These are phyloP conservation scores for Hemileccinum rubropunctum DNA, from an alignment of 768 basidiomycete genomes.

Conservation along the genomic window DNA sequence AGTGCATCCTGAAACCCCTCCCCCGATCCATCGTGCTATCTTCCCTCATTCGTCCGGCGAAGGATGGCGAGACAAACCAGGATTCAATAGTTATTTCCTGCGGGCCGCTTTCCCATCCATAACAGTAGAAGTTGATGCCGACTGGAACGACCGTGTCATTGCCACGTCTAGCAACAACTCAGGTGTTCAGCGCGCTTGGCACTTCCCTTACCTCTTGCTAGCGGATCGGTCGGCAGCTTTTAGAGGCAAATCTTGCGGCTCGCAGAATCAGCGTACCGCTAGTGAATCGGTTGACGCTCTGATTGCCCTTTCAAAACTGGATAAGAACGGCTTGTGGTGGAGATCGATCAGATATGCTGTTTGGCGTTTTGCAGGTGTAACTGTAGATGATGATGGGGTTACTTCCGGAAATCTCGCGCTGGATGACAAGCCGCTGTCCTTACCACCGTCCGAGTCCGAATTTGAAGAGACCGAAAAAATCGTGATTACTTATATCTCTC, in stretches of 20 bases:
- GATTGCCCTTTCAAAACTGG: conserved; percentile 34
- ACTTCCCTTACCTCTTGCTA: conserved; percentile 67
- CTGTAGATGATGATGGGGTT: conserved; percentile 33
- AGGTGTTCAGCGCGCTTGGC: conserved; percentile 50
- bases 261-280: conserved; percentile 67
- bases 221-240: conserved; percentile 77
- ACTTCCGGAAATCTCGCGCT: conserved; percentile 5
- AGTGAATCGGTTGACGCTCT: conserved; percentile 63
- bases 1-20: conserved; percentile 36
- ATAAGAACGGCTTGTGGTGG: conserved; percentile 63
- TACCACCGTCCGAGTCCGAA: conserved; percentile 15
- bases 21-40: conserved; percentile 64
- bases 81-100: conserved; percentile 76
- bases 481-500: conserved; percentile 70
- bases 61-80: conserved; percentile 74
- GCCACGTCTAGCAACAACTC: conserved; percentile 26
- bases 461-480: conserved; percentile 46
- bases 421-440: background rate
- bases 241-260: conserved; percentile 61
- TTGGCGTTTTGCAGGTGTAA: conserved; percentile 62
- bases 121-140: conserved; percentile 62
- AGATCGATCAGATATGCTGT: conserved; percentile 65
- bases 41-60: conserved; percentile 58
- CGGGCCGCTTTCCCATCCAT: conserved; percentile 71
- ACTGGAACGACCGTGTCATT: conserved; percentile 66